Conservation (phyloP, 73 alveolate species). For the Paramecium octaurelia region DNA sequence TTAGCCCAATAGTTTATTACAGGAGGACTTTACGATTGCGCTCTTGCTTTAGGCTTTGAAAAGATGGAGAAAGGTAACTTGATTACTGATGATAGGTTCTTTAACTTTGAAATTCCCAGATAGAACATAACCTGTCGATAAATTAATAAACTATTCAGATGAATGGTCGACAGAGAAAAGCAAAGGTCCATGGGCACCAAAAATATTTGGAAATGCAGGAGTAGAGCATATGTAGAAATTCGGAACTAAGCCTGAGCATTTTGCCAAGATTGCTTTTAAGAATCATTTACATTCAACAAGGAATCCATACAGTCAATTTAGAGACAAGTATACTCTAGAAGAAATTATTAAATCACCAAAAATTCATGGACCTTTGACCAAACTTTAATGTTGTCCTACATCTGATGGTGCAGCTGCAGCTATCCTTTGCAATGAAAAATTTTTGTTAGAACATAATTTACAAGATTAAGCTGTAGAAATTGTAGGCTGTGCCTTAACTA, state of each 20-base stretch:
- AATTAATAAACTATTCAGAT: constrained; percentile 51
- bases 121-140: constrained; percentile 69
- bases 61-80: constrained; percentile 77
- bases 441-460: constrained; percentile 67
- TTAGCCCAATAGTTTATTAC: constrained; percentile 66
- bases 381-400: constrained; percentile 87
- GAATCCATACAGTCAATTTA: constrained; percentile 83
- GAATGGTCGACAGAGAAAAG: constrained; percentile 67
- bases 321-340: constrained; percentile 81
- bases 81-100: background rate
- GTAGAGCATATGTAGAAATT: constrained; percentile 82
- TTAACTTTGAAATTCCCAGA: constrained; percentile 16
- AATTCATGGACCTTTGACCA: constrained; percentile 76
- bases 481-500: constrained; percentile 66
- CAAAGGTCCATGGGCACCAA: constrained; percentile 83
- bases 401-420: constrained; percentile 92
- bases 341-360: constrained; percentile 70
- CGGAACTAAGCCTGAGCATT: constrained; percentile 82
- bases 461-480: constrained; percentile 85
- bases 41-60: constrained; percentile 85
- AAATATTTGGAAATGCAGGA: constrained; percentile 88
- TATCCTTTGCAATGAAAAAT: constrained; percentile 70
- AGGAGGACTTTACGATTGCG: constrained; percentile 76
- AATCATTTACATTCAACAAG: constrained; percentile 81
- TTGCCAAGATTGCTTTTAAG: constrained; percentile 81